Evolutionary conservation across 257 asterid genomes (phyloP).

Genomic region (Primulina tabacum): DNA sequence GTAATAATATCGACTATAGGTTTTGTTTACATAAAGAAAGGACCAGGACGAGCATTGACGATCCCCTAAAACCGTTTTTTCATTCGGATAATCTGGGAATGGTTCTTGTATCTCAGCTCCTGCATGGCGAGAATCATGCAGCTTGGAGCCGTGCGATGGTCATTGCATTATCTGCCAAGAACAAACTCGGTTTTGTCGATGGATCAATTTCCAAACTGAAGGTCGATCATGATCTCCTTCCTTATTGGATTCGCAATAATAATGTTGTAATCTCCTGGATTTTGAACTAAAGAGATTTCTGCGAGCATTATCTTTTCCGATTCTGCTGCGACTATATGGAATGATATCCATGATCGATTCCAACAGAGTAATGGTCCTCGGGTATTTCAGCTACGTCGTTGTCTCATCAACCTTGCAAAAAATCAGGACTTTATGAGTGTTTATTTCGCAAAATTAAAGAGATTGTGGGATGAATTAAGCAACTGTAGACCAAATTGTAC

Average conservation of each 20-base stretch:
- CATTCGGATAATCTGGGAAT: neutral
- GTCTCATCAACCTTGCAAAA: neutral
- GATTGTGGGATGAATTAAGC: neutral
- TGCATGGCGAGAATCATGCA: neutral
- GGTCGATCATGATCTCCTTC: neutral
- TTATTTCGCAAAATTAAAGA: neutral
- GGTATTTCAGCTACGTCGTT: neutral
- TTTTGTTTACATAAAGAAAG: no score
- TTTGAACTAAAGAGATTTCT: neutral
- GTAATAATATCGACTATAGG: no score
- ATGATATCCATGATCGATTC: neutral
- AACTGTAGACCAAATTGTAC: neutral
- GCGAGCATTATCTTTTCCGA: neutral
- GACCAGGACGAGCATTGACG: no score
- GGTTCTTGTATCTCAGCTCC: neutral
- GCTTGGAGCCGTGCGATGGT: neutral
- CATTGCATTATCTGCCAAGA: neutral
- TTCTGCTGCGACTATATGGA: neutral
- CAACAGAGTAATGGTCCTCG: neutral
- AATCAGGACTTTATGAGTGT: neutral
- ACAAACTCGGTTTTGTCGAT: no score
- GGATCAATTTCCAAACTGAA: neutral
- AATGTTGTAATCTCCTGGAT: neutral
- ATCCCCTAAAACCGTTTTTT: neutral
- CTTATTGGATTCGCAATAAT: neutral